Evolutionary conservation across 2,329 filamentous ascomycete genomes (phyloP), one percentile per base, ranked within the genome.

Genomic region (Ilyonectria mors-panacis): DNA sequence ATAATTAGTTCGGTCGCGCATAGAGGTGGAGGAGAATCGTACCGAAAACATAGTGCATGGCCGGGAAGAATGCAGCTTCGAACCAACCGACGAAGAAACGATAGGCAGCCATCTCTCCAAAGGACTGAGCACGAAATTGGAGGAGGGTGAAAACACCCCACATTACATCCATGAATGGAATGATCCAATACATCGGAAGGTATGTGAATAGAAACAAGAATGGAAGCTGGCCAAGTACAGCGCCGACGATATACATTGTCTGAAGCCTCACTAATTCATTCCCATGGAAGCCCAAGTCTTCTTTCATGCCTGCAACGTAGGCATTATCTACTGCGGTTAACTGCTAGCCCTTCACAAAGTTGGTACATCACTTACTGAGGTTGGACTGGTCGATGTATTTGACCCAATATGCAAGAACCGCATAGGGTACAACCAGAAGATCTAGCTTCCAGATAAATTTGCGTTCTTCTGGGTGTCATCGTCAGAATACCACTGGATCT

Each of bases 81-180:
- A 88, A 88, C 72, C 83, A 82, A 0, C 85, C 85, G 13, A 89
- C 84, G 2, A 88, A 66, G 62, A 89, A 89, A 2, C 87, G 80
- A 72, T 87, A 87, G 0, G 84, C 85, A 61, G 83, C 83, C 26
- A 88, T 66, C 65, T 89, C 86, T 1, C 81, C 81, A 68, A 83
- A 88, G 1, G 81, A 80, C 12, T 80, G 76, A 0, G 83, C 83
- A 5, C 86, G 84, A 61, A 84, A 88, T 61, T 88, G 86, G 5
- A 88, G 77, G 15, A 90, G 78, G 0, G 87, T 89, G 67, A 89
- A 86, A 21, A 88, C 76, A 0, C 86, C 86, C 87, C 88, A 89
- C 6, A 80, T 75, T 2, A 88, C 70, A 63, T 89, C 85, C 69
- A 88, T 78, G 9, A 81, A 80, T 0, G 87, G 87, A n/a, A 88